Evolutionary conservation across 306 rosid species (phyloP), one percentile per base, ranked within the genome.

Genomic region (Purshia tridentata): DNA sequence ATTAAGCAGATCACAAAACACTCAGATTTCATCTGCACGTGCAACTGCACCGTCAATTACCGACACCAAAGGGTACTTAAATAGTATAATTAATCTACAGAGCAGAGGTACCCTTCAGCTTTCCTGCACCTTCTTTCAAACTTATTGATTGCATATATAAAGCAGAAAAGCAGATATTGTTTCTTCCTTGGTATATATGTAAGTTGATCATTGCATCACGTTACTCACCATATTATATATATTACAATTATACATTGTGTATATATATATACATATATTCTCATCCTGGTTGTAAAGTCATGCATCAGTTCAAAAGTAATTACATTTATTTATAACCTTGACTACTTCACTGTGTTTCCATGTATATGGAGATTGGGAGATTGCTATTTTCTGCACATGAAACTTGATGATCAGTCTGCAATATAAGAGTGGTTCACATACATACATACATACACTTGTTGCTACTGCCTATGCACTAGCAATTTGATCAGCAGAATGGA

Each of bases 171-270:
- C 35, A 39, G 11, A 51, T 69, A 69, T 52, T 11, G 51, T 11
- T 11, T 70, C 13, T 16, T 70, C 54, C 68, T 42, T 20, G 16
- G 5, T 56, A 20, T 63, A 63, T 64, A 18, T 9, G 53, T 54
- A 70, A 9, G 14, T 52, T 46, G 20, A 70, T 56, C 65, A 70
- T 70, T 70, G 42, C 44, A 56, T 56, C 45, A 70, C 22, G 75
- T 70, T 70, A 20, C 74, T 46, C 42, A 50, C 42, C 58, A n/a
- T 53, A 53, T 6, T 52, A 52, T 1, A 52, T 52, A 50, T 12
- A 50, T 50, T 14, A 15, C 35, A 29, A 29, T 29, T 29, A 29
- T 29, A 29, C 35, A 29, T 29, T 29, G 2, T 29, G 2, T 23
- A 23, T 23, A 23, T 23, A 29, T 29, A 29, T 29, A 23, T 23